Evolutionary conservation across 169 alveolate genomes (phyloP).

Genomic region (Perkinsus marinus): DNA sequence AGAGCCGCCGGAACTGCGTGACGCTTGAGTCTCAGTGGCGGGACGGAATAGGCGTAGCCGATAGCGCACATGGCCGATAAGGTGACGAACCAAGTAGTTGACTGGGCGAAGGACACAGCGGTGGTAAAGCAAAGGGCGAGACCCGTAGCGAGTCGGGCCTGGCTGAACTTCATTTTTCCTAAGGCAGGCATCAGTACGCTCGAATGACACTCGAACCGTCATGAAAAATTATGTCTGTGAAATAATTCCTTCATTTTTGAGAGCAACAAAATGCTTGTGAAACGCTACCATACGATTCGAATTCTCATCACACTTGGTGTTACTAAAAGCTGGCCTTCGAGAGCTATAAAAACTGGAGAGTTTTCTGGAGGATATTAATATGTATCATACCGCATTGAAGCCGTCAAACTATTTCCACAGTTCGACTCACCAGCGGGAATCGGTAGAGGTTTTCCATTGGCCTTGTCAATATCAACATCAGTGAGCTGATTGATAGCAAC

Average conservation of each 20-base stretch:
- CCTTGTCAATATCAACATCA: neutral
- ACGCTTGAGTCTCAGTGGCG: neutral
- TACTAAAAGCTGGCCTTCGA: no score
- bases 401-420: no score
- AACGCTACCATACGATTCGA: no score
- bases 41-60: neutral
- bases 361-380: no score
- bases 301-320: no score
- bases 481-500: neutral
- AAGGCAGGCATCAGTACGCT: no score
- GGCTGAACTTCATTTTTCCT: neutral
- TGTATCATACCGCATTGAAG: no score
- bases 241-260: no score
- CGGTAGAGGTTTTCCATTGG: neutral
- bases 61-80: neutral
- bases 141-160: neutral
- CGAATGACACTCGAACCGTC: no score
- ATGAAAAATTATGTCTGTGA: no score
- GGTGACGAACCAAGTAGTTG: neutral
- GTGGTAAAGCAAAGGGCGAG: neutral
- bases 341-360: no score
- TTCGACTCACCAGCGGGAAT: neutral
- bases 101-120: neutral
- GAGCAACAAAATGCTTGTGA: no score
- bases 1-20: neutral